Percentiles rank a stretch among this genome's conserved stretches.
phyloP scores from a whole-genome alignment of 2,329 filamentous ascomycete genomes.

The Fusarium palustre region DNA sequence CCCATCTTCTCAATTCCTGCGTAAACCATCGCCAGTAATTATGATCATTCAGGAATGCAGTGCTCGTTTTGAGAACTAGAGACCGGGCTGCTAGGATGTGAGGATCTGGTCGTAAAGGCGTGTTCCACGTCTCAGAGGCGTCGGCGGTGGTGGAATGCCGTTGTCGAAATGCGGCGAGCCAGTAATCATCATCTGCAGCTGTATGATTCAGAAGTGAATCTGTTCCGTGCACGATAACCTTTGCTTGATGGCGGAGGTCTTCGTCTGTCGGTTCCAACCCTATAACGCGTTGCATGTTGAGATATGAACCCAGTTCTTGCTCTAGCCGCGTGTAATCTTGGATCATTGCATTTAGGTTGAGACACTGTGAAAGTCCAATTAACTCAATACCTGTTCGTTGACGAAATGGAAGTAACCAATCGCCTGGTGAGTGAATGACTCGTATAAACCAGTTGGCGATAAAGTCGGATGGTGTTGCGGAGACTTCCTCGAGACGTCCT shows the following conservation, averaged over 20 bases:
- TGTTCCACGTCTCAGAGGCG: slow-evolving; percentile 11
- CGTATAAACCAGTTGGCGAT: slow-evolving; percentile 44
- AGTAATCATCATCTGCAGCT: slow-evolving; percentile 42
- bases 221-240: slow-evolving; percentile 36
- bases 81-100: slow-evolving; percentile 25
- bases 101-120: not conserved
- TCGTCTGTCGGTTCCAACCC: slow-evolving; percentile 38
- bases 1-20: slow-evolving; percentile 41
- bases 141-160: slow-evolving; percentile 30
- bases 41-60: slow-evolving; percentile 42
- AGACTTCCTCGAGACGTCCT: slow-evolving; percentile 32
- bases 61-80: slow-evolving; percentile 31
- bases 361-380: accelerated
- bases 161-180: slow-evolving; percentile 40
- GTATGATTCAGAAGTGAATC: slow-evolving; percentile 34
- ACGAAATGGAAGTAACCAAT: slow-evolving; percentile 41
- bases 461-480: slow-evolving; percentile 40
- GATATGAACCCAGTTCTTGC: slow-evolving; percentile 27
- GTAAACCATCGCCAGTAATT: slow-evolving; percentile 44
- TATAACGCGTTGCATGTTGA: slow-evolving; percentile 29
- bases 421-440: slow-evolving; percentile 30
- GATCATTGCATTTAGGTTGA: slow-evolving; percentile 30
- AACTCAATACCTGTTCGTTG: slow-evolving; percentile 26
- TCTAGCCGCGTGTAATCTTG: slow-evolving; percentile 41
- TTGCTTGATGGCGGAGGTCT: slow-evolving; percentile 37